phyloP scores from a whole-genome alignment of 192 early-diverging fungal species.

The Geosiphon pyriformis region DNA sequence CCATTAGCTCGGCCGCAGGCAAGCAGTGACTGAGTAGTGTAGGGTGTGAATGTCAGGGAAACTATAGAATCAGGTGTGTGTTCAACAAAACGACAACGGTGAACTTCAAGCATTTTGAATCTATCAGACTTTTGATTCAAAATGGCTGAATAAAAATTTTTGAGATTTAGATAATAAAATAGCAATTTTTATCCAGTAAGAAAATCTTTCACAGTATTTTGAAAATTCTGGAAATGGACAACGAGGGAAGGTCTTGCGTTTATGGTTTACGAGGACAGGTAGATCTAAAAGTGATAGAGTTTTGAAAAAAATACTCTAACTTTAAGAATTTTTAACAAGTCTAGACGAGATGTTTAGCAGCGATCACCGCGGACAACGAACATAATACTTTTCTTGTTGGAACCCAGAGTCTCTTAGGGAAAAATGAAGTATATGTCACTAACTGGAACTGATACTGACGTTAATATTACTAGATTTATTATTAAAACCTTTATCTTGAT shows the following conservation, averaged over 20 bases:
- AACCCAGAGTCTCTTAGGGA: constrained; percentile 48
- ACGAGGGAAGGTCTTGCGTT: constrained; percentile 41
- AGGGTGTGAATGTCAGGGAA: constrained; percentile 72
- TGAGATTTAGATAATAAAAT: no score
- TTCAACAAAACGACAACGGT: constrained; percentile 83
- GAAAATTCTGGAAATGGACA: not conserved
- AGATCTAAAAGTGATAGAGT: no score
- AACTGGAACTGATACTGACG: not conserved
- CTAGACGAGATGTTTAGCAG: constrained; percentile 56
- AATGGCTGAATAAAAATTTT: no score
- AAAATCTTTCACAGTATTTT: not conserved
- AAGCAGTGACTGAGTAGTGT: constrained; percentile 43
- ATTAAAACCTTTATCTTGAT: not conserved
- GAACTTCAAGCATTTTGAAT: no score
- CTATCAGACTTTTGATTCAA: no score
- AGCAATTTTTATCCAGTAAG: no score
- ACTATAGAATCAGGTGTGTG: constrained; percentile 82
- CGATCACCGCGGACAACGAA: constrained; percentile 56
- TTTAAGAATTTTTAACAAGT: no score
- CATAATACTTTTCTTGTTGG: constrained; percentile 71
- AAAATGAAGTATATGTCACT: constrained; percentile 51
- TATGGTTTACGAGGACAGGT: constrained; percentile 66
- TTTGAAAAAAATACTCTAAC: no score
- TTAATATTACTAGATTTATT: constrained; percentile 3
- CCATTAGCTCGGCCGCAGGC: constrained; percentile 90